Evolutionary conservation across 2,329 filamentous ascomycete species (phyloP).

Genomic region (Stagonosporopsis vannaccii): DNA sequence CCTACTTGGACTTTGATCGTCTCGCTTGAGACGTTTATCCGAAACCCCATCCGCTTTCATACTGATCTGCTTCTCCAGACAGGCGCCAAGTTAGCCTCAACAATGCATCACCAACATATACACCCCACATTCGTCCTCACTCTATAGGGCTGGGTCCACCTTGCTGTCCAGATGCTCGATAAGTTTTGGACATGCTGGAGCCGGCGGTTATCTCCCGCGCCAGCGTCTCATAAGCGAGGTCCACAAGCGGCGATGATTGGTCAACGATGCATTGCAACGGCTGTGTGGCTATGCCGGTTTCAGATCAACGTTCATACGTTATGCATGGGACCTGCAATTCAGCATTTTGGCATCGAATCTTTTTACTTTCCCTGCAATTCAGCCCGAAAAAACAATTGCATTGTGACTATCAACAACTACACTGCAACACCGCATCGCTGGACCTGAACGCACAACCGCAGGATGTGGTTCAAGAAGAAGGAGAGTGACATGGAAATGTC

Average conservation of each 20-base stretch:
- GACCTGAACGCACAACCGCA: constrained; percentile 1
- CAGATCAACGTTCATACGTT: constrained; percentile 30
- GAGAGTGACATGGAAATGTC: constrained; percentile 44
- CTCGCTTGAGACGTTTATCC: constrained; percentile 2
- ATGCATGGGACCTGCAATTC: constrained; percentile 11
- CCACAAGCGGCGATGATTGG: constrained; percentile 30
- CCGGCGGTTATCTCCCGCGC: constrained; percentile 34
- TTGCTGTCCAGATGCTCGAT: constrained; percentile 22
- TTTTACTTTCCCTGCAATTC: neutral
- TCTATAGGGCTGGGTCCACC: constrained; percentile 5
- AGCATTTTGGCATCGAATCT: neutral
- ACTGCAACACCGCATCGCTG: neutral
- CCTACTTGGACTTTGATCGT: neutral
- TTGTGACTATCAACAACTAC: neutral
- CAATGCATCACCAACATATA: constrained; percentile 10
- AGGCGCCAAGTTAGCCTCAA: neutral
- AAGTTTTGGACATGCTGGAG: constrained; percentile 24
- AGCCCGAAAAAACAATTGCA: neutral
- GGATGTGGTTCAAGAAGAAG: constrained; percentile 34
- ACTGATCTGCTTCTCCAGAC: neutral
- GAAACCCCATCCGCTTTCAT: neutral
- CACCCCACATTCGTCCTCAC: neutral
- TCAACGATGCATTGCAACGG: constrained; percentile 16
- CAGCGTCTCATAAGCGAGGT: constrained; percentile 35
- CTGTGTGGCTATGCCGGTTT: constrained; percentile 39